A percentile compares a stretch with the other conserved stretches of the same genome.
phyloP scores from a whole-genome alignment of 257 asterid genomes.

The Plectranthus barbatus region DNA sequence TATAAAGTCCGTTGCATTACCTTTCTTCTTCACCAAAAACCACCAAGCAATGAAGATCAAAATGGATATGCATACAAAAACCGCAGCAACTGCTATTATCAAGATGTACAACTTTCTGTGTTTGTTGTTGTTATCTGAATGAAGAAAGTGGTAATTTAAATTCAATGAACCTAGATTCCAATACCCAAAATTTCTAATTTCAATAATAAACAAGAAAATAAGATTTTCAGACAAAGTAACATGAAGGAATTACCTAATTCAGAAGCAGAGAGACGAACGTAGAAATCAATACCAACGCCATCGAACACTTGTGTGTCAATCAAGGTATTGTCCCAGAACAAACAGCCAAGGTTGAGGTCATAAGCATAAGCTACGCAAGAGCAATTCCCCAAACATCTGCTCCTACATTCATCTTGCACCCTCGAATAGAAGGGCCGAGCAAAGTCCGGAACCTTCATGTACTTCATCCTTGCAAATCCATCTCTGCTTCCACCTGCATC shows the following conservation, averaged over 20 bases:
- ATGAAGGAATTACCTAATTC: not conserved
- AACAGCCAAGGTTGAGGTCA: not conserved
- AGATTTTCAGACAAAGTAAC: too few species aligned
- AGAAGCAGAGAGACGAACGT: not conserved
- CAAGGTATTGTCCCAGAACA: not conserved
- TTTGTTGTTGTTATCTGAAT: too few species aligned
- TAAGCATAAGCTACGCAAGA: slow-evolving; percentile 8
- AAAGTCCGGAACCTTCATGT: not conserved
- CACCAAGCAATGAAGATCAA: too few species aligned
- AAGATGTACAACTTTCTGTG: too few species aligned
- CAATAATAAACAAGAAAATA: too few species aligned
- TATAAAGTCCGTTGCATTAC: too few species aligned
- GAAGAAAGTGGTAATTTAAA: too few species aligned
- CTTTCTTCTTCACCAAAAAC: too few species aligned
- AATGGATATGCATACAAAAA: too few species aligned
- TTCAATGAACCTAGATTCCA: too few species aligned
- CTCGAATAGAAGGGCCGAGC: not conserved
- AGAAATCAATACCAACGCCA: not conserved
- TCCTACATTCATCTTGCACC: not conserved
- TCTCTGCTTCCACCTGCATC: not conserved
- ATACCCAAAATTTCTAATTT: too few species aligned
- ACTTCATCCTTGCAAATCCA: slow-evolving; percentile 11
- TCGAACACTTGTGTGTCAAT: not conserved
- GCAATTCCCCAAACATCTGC: not conserved
- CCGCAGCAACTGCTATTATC: too few species aligned